These are phyloP conservation scores for Candida schatavii DNA, from an alignment of 805 yeast species.

Conservation along the genomic window DNA sequence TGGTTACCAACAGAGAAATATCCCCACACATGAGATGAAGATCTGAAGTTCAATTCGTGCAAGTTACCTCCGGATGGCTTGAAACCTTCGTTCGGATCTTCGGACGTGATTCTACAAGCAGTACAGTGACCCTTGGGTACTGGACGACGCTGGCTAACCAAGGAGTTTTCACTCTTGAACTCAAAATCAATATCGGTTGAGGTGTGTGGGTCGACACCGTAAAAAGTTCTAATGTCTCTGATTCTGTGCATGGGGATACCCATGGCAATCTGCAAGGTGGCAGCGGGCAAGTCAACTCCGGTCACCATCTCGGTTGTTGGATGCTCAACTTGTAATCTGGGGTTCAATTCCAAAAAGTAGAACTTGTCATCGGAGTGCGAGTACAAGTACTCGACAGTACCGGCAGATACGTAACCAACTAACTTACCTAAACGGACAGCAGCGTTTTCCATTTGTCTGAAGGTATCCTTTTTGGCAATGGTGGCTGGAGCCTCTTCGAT, in stretches of 20 bases:
- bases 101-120: constrained; percentile 98
- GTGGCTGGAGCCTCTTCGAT: constrained; percentile 99
- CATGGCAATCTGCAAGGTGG: constrained; percentile 98
- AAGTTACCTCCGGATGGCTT: constrained; percentile 97
- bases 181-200: constrained; percentile 88
- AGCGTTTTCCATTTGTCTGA: constrained; percentile 90
- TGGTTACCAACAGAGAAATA: constrained; percentile 95
- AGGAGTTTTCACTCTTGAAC: constrained; percentile 69
- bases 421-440: constrained; percentile 95
- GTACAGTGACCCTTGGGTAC: constrained; percentile 98
- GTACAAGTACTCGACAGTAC: constrained; percentile 97
- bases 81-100: constrained; percentile 99
- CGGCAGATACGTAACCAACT: constrained; percentile 98
- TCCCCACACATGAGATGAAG: constrained; percentile 99
- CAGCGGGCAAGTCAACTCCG: constrained; percentile 97
- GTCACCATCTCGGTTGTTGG: constrained; percentile 99
- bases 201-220: constrained; percentile 95
- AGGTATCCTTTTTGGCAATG: constrained; percentile 82
- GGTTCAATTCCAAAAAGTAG: constrained; percentile 94
- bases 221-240: constrained; percentile 84
- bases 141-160: constrained; percentile 84
- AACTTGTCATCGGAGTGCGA: constrained; percentile 93
- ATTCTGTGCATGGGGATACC: constrained; percentile 97
- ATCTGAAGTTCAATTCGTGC: constrained; percentile 94
- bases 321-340: constrained; percentile 99